Evolutionary conservation across 805 yeast genomes (phyloP).

Genomic region (Dipodascus geniculatus): DNA sequence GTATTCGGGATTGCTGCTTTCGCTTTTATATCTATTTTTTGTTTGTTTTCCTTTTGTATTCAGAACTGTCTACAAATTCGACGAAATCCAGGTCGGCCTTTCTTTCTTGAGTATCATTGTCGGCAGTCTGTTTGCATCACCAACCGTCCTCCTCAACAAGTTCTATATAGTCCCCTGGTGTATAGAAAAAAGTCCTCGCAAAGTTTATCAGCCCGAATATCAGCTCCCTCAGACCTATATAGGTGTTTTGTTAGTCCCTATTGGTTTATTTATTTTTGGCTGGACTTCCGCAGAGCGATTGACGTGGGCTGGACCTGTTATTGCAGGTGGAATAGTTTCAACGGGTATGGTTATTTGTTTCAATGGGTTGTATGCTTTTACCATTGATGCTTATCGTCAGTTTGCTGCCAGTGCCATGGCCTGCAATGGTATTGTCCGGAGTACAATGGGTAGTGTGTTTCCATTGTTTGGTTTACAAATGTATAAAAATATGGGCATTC

Average conservation of each 20-base stretch:
- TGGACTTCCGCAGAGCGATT: slow-evolving; percentile 34
- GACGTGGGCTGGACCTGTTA: slow-evolving; percentile 40
- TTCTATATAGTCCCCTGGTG: neutral
- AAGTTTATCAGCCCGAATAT: slow-evolving; percentile 33
- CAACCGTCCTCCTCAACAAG: slow-evolving; percentile 2
- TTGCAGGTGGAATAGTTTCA: slow-evolving; percentile 32
- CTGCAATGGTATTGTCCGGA: slow-evolving; percentile 74
- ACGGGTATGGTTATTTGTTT: slow-evolving; percentile 34
- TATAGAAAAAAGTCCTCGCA: slow-evolving; percentile 21
- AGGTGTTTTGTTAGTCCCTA: slow-evolving; percentile 33
- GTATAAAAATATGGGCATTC: slow-evolving; percentile 58
- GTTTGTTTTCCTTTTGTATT: slow-evolving; percentile 48
- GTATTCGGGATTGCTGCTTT: slow-evolving; percentile 38
- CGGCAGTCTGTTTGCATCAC: slow-evolving; percentile 32
- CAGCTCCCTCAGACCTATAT: slow-evolving; percentile 28
- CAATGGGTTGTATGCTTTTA: slow-evolving; percentile 19
- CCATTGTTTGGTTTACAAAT: slow-evolving; percentile 81
- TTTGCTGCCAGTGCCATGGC: slow-evolving; percentile 81
- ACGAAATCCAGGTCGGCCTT: slow-evolving; percentile 33
- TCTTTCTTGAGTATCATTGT: slow-evolving; percentile 33
- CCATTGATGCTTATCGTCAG: slow-evolving; percentile 26
- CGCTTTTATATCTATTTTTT: slow-evolving; percentile 40
- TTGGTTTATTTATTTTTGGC: slow-evolving; percentile 37
- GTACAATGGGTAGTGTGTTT: slow-evolving; percentile 63
- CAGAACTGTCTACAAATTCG: slow-evolving; percentile 31